A percentile compares a stretch with the other conserved stretches of the same genome.
These are phyloP conservation scores for Pouteria campechiana DNA, from an alignment of 179 eudicot species.

Conservation along the genomic window DNA sequence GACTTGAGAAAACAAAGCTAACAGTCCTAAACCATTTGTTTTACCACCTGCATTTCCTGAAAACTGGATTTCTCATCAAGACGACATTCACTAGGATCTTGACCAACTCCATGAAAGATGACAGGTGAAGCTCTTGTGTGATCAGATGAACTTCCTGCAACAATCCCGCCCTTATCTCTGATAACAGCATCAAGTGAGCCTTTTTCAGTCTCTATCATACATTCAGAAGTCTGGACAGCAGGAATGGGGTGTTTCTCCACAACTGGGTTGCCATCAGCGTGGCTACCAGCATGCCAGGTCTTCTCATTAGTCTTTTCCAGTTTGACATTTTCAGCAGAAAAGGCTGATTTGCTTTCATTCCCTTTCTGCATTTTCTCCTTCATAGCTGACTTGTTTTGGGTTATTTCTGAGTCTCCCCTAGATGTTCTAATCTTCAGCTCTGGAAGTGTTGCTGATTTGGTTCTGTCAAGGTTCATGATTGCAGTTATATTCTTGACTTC, in stretches of 20 bases:
- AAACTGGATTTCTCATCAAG: conserved; percentile 18
- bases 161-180: conserved; percentile 15
- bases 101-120: conserved; percentile 23
- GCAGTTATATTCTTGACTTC: conserved; percentile 45
- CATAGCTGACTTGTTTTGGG: conserved; percentile 21
- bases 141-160: conserved; percentile 14
- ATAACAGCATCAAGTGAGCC: conserved; percentile 10
- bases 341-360: conserved; percentile 15
- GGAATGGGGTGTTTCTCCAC: conserved; percentile 56
- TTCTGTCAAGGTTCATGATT: conserved; percentile 30
- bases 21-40: not conserved
- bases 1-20: too few relatives aligned
- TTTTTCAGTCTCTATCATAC: conserved; percentile 7
- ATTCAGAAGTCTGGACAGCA: conserved; percentile 17
- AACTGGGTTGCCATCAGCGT: conserved; percentile 51
- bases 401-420: conserved; percentile 21
- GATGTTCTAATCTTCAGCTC: conserved; percentile 48
- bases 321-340: conserved; percentile 11
- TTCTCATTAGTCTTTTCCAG: conserved; percentile 5
- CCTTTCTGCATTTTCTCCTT: conserved; percentile 26
- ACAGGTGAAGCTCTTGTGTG: conserved; percentile 34
- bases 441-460: conserved; percentile 53
- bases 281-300: conserved; percentile 13
- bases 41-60: conserved; percentile 24
- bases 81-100: conserved; percentile 16